Conservation (phyloP, 495 filamentous ascomycete species). For the Xylaria acuta region DNA sequence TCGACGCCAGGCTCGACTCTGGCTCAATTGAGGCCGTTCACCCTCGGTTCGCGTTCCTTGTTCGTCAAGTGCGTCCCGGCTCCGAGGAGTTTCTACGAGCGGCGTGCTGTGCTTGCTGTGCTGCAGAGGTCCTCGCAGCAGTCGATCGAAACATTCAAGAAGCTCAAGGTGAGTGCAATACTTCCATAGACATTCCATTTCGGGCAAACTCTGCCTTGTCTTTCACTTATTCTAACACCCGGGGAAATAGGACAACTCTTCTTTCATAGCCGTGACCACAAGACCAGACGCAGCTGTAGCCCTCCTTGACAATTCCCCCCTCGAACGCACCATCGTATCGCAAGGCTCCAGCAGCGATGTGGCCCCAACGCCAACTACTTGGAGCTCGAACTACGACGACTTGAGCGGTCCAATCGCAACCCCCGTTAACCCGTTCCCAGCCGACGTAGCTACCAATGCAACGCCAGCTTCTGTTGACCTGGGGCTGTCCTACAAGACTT, state of each 20-base stretch:
- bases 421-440: slow-evolving; percentile 27
- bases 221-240: not conserved
- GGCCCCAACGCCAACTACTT: slow-evolving; percentile 5
- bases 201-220: not conserved
- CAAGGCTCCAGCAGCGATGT: slow-evolving; percentile 25
- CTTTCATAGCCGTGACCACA: slow-evolving; percentile 48
- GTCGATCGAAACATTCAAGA: slow-evolving; percentile 77
- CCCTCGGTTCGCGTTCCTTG: slow-evolving; percentile 49
- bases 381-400: slow-evolving; percentile 27
- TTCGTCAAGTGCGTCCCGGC: slow-evolving; percentile 70
- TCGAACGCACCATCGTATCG: slow-evolving; percentile 28
- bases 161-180: slow-evolving; percentile 62
- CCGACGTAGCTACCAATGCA: slow-evolving; percentile 18
- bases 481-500: slow-evolving; percentile 39
- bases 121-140: slow-evolving; percentile 70
- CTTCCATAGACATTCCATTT: not conserved
- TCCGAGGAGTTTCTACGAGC: slow-evolving; percentile 70
- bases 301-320: slow-evolving; percentile 38
- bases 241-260: slow-evolving; percentile 42
- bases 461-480: slow-evolving; percentile 32
- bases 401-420: slow-evolving; percentile 32
- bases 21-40: slow-evolving; percentile 35
- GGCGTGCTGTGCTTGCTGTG: slow-evolving; percentile 70
- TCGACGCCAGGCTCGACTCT: slow-evolving; percentile 30
- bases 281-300: slow-evolving; percentile 30